A percentile compares a stretch with the other conserved stretches of the same genome.
phyloP scores from a whole-genome alignment of 139 green algal species.

The Chlamydomonas asymmetrica region DNA sequence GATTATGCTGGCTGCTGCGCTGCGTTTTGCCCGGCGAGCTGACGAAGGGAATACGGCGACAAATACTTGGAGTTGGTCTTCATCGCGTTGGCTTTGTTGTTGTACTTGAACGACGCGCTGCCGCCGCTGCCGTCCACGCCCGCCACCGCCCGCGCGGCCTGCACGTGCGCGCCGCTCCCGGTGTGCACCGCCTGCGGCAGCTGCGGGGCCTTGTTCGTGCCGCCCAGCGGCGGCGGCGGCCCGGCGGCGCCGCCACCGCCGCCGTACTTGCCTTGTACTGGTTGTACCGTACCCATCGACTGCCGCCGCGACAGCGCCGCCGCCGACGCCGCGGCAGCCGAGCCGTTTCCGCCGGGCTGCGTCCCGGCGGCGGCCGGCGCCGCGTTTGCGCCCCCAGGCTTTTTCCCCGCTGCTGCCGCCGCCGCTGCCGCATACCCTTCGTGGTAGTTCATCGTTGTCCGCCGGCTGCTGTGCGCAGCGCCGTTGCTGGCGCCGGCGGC shows the following conservation, averaged over 20 bases:
- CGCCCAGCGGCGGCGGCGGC: not conserved
- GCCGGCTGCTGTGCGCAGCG: not conserved
- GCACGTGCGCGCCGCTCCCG: not conserved
- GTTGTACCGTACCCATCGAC: conserved; percentile 6
- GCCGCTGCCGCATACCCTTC: not conserved
- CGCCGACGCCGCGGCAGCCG: not conserved
- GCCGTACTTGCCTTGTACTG: conserved; percentile 15
- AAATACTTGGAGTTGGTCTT: conserved; percentile 37
- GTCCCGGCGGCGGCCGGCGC: not conserved
- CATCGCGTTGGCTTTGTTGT: conserved; percentile 34
- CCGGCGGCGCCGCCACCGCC: not conserved
- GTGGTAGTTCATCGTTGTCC: conserved; percentile 19
- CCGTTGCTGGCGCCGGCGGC: too few relatives aligned
- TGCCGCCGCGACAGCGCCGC: conserved; percentile 12
- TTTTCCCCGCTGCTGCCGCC: not conserved
- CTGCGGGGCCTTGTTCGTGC: conserved; percentile 18
- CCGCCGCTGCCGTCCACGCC: not conserved
- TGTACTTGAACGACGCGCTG: conserved; percentile 21
- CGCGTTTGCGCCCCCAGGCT: not conserved
- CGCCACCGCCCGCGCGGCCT: not conserved
- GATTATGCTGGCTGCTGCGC: conserved; percentile 10
- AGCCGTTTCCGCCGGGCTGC: not conserved
- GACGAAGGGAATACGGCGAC: conserved; percentile 29
- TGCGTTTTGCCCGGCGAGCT: conserved; percentile 33
- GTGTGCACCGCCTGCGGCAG: conserved; percentile 9